Evolutionary conservation across 306 rosid genomes (phyloP).

Genomic region (Cicer bijugum): DNA sequence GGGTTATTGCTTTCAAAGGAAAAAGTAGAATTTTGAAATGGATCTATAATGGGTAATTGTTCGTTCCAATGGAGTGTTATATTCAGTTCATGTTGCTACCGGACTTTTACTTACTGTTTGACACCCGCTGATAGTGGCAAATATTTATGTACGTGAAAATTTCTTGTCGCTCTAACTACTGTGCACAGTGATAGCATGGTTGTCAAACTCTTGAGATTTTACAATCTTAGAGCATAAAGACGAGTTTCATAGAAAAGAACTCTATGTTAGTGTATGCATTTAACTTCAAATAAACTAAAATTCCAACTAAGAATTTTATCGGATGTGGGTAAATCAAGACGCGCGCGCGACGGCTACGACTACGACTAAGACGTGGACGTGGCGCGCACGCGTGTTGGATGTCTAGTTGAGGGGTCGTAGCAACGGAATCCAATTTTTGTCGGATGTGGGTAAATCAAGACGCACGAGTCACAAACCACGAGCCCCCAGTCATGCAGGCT

Average conservation of each 20-base stretch:
- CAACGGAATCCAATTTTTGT: too few species aligned
- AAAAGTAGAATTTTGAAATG: neutral
- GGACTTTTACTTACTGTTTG: neutral
- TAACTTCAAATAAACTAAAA: neutral
- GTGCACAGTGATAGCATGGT: neutral
- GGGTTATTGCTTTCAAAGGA: neutral
- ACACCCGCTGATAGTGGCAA: conserved; percentile 10
- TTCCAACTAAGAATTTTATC: too few species aligned
- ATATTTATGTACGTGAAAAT: neutral
- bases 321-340: too few species aligned
- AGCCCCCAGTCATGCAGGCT: too few species aligned
- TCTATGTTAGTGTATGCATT: neutral
- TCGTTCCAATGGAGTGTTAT: neutral
- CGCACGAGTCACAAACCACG: too few species aligned
- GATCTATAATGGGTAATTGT: neutral
- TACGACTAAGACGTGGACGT: too few species aligned
- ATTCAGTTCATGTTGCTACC: neutral
- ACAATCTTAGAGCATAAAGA: neutral
- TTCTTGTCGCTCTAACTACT: neutral
- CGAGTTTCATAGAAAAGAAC: neutral
- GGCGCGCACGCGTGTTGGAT: too few species aligned
- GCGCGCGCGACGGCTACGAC: too few species aligned
- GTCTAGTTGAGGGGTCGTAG: too few species aligned
- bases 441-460: too few species aligned
- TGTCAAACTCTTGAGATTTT: neutral